phyloP scores from a whole-genome alignment of 805 yeast genomes.

The Barnettozyma pratensis region DNA sequence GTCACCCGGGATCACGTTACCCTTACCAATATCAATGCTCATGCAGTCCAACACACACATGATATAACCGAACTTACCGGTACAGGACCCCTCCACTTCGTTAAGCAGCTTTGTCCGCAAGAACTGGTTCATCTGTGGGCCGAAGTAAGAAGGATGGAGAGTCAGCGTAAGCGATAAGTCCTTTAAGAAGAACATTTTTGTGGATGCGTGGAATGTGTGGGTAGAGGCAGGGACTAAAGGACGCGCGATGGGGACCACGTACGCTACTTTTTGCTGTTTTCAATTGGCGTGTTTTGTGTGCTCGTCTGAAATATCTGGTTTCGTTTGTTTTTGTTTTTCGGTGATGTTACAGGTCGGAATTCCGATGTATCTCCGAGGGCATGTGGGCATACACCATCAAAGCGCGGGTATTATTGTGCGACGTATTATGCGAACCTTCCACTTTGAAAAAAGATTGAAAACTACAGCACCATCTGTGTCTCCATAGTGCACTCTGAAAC shows the following conservation, averaged over 20 bases:
- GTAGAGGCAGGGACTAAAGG: background rate
- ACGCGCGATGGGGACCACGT: no score
- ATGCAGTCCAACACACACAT: conserved; percentile 93
- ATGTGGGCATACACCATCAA: no score
- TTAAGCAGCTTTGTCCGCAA: conserved; percentile 83
- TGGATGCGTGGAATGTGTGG: background rate
- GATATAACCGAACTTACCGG: conserved; percentile 97
- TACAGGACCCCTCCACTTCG: conserved; percentile 98
- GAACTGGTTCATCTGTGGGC: conserved; percentile 95
- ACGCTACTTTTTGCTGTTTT: background rate
- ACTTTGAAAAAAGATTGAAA: background rate
- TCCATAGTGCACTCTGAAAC: no score
- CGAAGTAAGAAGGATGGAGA: conserved; percentile 94
- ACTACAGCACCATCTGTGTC: no score
- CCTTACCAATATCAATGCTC: conserved; percentile 92
- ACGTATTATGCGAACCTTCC: conserved; percentile 1
- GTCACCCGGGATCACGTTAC: conserved; percentile 81
- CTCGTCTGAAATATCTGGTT: no score
- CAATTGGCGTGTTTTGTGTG: background rate
- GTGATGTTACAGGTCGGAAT: no score
- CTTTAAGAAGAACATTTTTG: conserved; percentile 47
- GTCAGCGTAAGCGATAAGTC: conserved; percentile 89
- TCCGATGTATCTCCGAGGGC: no score
- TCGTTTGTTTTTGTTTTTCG: no score
- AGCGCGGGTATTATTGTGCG: no score